Base-by-base conservation (phyloP, 225 moss, liverwort and hornwort genomes). In the Physcomitrium patens region DNA sequence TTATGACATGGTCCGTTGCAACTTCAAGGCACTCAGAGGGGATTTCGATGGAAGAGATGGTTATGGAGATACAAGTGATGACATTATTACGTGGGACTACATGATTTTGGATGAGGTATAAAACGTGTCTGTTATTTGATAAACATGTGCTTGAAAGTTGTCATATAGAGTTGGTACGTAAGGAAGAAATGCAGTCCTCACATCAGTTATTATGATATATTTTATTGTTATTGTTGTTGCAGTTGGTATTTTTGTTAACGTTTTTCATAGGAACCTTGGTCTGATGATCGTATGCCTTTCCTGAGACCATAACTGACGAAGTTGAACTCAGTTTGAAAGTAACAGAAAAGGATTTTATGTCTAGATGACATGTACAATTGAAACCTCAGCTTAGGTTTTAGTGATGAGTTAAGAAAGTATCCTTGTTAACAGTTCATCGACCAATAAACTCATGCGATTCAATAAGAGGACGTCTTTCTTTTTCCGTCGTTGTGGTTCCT, bases 1-100 rank as follows among this genome's bases (percentile, higher is more conserved):
- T 10, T 93, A 93, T 77, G 91, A 93, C 76, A 89, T 89, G 82
- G 93, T 93, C 48, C 91, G 93, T 14, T 91, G 89, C 70, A 91
- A 93, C 69, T 91, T 70, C 76, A 82, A 84, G 80, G 60, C 76
- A 24, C 82, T 93, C 45, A 77, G 80, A 78, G 91, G 90, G 27
- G 92, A 90, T 44, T 58, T 50, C 42, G 51, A 65, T 50, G 86
- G 86, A 58, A 83, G 85, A 75, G 93, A 89, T 69, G 85, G 80
- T 20, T 84, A 82, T 72, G 88, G 81, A 61, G 88, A 85, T 41
- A 76, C 73, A 19, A 76, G 77, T 57, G 86, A 86, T 15, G 86
- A 82, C 47, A 82, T 87, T 0, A 65, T 82, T 20, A 81, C 85
- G 26, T 93, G 93, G 93, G 87, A 93, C 65, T 93, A 93, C 75